Evolutionary conservation across 805 yeast genomes (phyloP), one percentile per base, ranked within the genome.

Genomic region (Nakazawaea wyomingensis): DNA sequence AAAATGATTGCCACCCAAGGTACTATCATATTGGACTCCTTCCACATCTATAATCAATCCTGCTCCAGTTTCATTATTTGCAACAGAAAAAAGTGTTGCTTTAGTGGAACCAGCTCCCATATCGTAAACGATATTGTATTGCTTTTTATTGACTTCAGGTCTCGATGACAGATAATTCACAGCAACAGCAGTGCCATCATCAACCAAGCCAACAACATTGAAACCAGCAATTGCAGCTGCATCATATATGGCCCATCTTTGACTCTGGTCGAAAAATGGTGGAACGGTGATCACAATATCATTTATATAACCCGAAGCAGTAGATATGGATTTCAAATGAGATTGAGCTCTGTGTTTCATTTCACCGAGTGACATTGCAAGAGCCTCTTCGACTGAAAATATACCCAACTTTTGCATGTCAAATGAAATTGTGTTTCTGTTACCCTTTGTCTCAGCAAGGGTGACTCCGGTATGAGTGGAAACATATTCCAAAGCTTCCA

Each of bases 111-210:
- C 95, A 4, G 96, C 91, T 37, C 99, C 99, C 76, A 85, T 76
- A 60, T 93, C 99, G 57, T 82, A 88, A 28, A 93, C 74, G 39
- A 88, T 57, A 56, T 85, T 85, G 54, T 78, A 72, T 52, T 77
- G 78, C 44, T 69, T 73, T 3, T 69, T 71, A 3, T 59, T 60
- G 28, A 62, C 61, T 47, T 74, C 74, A 24, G 68, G 68, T 39
- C 78, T 71, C 6, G 60, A 57, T 26, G 85, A 70, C 1, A 87
- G 86, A 59, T 78, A 90, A 55, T 88, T 86, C 34, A 86, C 63
- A 1, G 95, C 96, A 13, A 87, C 88, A 2, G 98, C 93, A n/a
- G 87, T 65, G 13, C 96, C 97, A 59, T 91, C 97, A 55, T 85
- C 90, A 2, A 90, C 85, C 43, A 91, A 67, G 2, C 82, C 78